Evolutionary conservation across 2,329 filamentous ascomycete species (phyloP).

Genomic region (Chrysoporthe austroafricana): DNA sequence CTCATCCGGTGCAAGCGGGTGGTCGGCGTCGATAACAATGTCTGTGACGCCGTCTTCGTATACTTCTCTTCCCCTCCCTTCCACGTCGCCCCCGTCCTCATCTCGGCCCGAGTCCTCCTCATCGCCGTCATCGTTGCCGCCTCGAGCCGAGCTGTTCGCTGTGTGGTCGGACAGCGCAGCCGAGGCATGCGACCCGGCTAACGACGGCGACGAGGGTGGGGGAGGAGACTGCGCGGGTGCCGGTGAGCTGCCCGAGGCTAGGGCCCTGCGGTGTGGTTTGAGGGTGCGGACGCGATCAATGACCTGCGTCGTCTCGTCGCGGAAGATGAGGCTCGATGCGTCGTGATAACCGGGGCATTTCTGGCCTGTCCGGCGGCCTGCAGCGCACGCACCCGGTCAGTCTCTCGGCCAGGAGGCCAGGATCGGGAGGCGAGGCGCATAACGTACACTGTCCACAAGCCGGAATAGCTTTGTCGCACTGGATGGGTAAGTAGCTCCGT

Average conservation of each 20-base stretch:
- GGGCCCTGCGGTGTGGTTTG: background rate
- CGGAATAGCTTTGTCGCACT: constrained; percentile 19
- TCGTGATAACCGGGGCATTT: constrained; percentile 23
- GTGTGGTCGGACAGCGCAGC: background rate
- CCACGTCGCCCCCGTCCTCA: background rate
- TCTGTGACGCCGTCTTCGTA: background rate
- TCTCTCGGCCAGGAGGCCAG: background rate
- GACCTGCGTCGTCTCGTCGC: constrained; percentile 25
- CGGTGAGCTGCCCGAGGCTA: background rate
- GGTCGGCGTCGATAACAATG: background rate
- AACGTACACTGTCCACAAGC: constrained; percentile 16
- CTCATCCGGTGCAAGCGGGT: background rate
- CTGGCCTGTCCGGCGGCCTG: constrained; percentile 20
- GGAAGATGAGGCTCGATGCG: constrained; percentile 13
- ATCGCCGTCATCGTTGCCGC: background rate
- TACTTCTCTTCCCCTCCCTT: background rate
- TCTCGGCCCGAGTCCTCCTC: background rate
- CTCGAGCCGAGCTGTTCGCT: background rate
- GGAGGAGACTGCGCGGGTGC: background rate
- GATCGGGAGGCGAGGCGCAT: background rate
- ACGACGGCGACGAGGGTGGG: background rate
- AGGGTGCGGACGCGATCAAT: constrained; percentile 12
- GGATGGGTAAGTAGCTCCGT: background rate
- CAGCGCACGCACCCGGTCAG: background rate
- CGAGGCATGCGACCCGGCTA: background rate